phyloP scores from a whole-genome alignment of 768 basidiomycete species.

The Kwoniella sp. region DNA sequence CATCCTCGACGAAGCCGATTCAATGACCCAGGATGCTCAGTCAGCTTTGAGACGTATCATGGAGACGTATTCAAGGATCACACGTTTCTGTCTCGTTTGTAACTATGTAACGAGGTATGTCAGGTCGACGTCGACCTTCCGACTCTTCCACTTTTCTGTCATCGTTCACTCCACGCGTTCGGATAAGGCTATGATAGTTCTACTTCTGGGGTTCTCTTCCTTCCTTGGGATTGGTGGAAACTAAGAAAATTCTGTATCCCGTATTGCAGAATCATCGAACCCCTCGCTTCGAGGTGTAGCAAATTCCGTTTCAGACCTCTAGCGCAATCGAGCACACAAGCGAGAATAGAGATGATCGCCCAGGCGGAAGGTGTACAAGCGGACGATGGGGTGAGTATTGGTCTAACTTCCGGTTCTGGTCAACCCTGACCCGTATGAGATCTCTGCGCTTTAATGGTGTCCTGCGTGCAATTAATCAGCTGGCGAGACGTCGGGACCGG shows the following conservation, averaged over 20 bases:
- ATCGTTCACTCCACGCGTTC: no score
- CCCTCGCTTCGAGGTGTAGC: constrained; percentile 95
- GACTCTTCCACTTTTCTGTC: no score
- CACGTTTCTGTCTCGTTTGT: constrained; percentile 95
- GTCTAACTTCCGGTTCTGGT: background rate
- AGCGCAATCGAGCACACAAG: constrained; percentile 72
- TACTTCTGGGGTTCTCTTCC: no score
- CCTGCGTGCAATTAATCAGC: no score
- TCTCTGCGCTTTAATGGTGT: no score
- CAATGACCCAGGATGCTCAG: constrained; percentile 99
- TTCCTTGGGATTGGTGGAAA: no score
- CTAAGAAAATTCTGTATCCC: background rate
- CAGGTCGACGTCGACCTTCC: no score
- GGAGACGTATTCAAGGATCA: constrained; percentile 97
- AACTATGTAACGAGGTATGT: constrained; percentile 95
- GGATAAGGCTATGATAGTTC: no score
- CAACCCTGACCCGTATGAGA: no score
- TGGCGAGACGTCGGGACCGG: no score
- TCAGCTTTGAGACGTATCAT: constrained; percentile 96
- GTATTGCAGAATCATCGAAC: constrained; percentile 84
- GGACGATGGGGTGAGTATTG: constrained; percentile 55
- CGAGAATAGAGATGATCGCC: constrained; percentile 79
- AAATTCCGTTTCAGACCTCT: constrained; percentile 98
- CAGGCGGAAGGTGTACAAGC: constrained; percentile 66
- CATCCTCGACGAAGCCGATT: constrained; percentile 97